phyloP scores from a whole-genome alignment of 768 basidiomycete species.

The Leccinum disarticulatum region DNA sequence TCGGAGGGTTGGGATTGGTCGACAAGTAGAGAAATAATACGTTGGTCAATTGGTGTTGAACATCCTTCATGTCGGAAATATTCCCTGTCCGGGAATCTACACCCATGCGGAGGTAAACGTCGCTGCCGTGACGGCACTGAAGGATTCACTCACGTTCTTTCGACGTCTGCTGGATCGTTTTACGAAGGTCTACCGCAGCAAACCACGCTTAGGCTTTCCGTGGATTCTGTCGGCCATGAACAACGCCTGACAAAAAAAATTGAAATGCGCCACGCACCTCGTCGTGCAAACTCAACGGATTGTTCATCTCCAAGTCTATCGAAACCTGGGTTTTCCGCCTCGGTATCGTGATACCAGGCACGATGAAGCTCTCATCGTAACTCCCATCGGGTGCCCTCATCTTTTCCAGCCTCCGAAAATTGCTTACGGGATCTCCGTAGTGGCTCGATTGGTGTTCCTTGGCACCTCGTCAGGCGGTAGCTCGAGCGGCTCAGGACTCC shows the following conservation, averaged over 20 bases:
- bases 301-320: constrained; percentile 65
- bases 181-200: constrained; percentile 81
- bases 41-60: constrained; percentile 80
- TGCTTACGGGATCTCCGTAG: constrained; percentile 51
- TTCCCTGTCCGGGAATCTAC: constrained; percentile 90
- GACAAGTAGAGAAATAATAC: constrained; percentile 79
- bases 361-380: constrained; percentile 64
- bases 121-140: not conserved
- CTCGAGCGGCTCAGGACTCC: constrained; percentile 65
- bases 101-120: constrained; percentile 1
- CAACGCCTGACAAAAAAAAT: not conserved
- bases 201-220: constrained; percentile 99
- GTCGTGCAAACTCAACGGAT: constrained; percentile 78
- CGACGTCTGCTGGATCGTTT: constrained; percentile 90
- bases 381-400: constrained; percentile 86
- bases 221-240: constrained; percentile 61
- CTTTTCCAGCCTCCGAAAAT: constrained; percentile 59
- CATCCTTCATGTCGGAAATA: constrained; percentile 79
- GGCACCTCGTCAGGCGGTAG: constrained; percentile 41
- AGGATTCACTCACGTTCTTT: constrained; percentile 72
- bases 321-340: constrained; percentile 29
- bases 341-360: constrained; percentile 49
- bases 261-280: constrained; percentile 45
- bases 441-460: constrained; percentile 37
- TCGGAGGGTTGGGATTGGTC: too few relatives aligned